A percentile compares a stretch with the other conserved stretches of the same genome.
These are phyloP conservation scores for Asterochloris erici DNA, from an alignment of 139 green algal genomes.

Conservation along the genomic window DNA sequence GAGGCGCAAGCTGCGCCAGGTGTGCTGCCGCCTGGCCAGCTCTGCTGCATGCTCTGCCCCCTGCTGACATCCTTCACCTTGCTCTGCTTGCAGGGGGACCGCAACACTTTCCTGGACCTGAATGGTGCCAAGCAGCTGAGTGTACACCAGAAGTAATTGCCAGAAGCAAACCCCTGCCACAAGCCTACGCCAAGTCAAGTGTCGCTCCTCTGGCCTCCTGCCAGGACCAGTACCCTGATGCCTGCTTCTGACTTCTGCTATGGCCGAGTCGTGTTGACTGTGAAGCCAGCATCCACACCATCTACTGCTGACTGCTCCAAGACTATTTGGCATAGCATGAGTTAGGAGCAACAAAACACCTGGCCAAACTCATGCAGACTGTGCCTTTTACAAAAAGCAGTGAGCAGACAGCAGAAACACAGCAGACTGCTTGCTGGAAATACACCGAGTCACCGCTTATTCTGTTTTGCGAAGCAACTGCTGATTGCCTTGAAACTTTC, in stretches of 20 bases:
- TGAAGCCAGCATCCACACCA: not conserved
- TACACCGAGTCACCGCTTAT: not conserved
- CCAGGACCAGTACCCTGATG: too few species aligned
- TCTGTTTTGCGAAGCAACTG: not conserved
- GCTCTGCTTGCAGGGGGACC: not conserved
- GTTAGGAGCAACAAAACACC: not conserved
- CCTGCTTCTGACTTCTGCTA: too few species aligned
- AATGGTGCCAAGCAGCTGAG: not conserved
- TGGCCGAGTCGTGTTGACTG: too few species aligned
- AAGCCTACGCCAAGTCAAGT: too few species aligned
- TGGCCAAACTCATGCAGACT: not conserved
- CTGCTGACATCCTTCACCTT: not conserved
- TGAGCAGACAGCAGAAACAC: not conserved
- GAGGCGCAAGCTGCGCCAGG: constrained; percentile 9
- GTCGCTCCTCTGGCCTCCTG: too few species aligned
- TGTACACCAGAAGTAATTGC: not conserved
- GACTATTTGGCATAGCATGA: not conserved
- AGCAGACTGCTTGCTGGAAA: not conserved
- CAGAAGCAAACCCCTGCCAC: not conserved
- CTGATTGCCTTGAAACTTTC: constrained; percentile 4
- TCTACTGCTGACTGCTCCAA: not conserved
- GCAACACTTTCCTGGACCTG: not conserved
- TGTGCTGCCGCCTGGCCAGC: not conserved
- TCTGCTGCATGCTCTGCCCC: not conserved
- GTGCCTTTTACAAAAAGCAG: not conserved